These are phyloP conservation scores for Xylaria sp. DNA, from an alignment of 2,329 filamentous ascomycete species.

Conservation along the genomic window DNA sequence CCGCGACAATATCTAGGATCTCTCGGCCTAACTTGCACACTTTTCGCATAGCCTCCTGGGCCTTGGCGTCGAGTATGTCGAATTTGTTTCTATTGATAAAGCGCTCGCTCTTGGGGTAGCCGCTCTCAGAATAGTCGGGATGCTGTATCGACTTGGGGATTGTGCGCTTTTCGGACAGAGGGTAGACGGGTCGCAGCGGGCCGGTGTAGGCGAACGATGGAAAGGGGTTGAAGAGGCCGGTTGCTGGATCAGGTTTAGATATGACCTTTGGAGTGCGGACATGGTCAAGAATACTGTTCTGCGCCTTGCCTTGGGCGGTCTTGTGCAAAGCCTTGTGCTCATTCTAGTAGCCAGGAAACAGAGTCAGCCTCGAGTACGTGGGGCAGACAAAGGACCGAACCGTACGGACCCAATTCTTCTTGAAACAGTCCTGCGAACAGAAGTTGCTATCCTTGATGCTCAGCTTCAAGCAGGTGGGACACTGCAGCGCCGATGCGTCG, in stretches of 20 bases:
- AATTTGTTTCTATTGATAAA: conserved; percentile 77
- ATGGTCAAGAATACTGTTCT: conserved; percentile 73
- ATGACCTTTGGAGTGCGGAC: conserved; percentile 78
- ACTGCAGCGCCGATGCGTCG: conserved; percentile 83
- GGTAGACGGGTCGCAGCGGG: conserved; percentile 81
- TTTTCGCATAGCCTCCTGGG: conserved; percentile 88
- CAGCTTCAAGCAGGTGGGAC: conserved; percentile 91
- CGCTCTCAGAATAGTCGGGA: conserved; percentile 87
- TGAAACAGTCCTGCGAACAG: conserved; percentile 98
- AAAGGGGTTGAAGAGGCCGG: conserved; percentile 89
- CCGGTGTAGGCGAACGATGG: conserved; percentile 85
- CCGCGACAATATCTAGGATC: conserved; percentile 88
- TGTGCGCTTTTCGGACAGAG: conserved; percentile 70
- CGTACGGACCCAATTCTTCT: conserved; percentile 87
- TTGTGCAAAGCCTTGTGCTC: conserved; percentile 87
- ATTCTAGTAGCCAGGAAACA: conserved; percentile 53
- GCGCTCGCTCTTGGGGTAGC: conserved; percentile 67
- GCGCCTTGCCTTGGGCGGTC: conserved; percentile 50
- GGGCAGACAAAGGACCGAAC: conserved; percentile 8
- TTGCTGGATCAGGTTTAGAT: conserved; percentile 90
- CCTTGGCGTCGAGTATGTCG: conserved; percentile 76
- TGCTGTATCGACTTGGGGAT: conserved; percentile 79
- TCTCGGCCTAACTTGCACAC: conserved; percentile 86
- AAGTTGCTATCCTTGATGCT: conserved; percentile 90
- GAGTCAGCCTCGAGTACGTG: conserved; percentile 11